These are phyloP conservation scores for Fusarium oxysporum DNA, from an alignment of 2,329 filamentous ascomycete genomes.

Conservation along the genomic window DNA sequence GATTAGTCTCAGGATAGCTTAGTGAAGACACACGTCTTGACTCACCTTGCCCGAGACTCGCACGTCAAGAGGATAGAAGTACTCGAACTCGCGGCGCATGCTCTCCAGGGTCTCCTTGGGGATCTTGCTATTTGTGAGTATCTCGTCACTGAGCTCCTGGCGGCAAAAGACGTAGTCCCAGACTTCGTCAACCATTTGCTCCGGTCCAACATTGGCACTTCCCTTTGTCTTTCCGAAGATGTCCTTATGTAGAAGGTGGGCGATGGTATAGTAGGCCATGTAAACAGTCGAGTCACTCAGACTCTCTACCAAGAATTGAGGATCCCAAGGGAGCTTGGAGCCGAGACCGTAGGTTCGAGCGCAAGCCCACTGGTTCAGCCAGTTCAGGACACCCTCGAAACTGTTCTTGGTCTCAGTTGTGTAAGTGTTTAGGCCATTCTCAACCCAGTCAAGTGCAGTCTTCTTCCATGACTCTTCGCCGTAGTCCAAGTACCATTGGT, in stretches of 20 bases:
- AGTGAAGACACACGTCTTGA: background rate
- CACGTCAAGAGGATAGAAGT: slow-evolving; percentile 95
- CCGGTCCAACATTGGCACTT: slow-evolving; percentile 74
- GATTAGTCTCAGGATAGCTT: background rate
- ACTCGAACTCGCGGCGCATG: slow-evolving; percentile 93
- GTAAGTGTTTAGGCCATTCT: slow-evolving; percentile 82
- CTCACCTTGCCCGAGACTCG: slow-evolving; percentile 80
- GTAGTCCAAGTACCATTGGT: slow-evolving; percentile 99
- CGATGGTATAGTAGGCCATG: slow-evolving; percentile 81
- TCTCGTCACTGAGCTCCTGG: slow-evolving; percentile 74
- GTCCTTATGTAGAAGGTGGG: slow-evolving; percentile 80
- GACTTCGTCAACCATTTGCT: slow-evolving; percentile 93
- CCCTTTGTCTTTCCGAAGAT: slow-evolving; percentile 84
- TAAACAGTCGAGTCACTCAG: slow-evolving; percentile 94
- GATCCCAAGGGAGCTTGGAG: slow-evolving; percentile 94
- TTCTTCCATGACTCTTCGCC: slow-evolving; percentile 90
- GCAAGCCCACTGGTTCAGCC: slow-evolving; percentile 97
- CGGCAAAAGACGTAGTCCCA: slow-evolving; percentile 96
- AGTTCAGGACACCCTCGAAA: slow-evolving; percentile 87
- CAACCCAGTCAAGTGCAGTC: slow-evolving; percentile 77
- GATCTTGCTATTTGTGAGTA: slow-evolving; percentile 75
- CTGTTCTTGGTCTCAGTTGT: slow-evolving; percentile 79
- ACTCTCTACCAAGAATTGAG: slow-evolving; percentile 89
- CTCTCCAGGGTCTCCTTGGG: slow-evolving; percentile 77
- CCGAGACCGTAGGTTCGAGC: slow-evolving; percentile 91